phyloP scores from a whole-genome alignment of 257 asterid genomes.

The Echites panduratus region DNA sequence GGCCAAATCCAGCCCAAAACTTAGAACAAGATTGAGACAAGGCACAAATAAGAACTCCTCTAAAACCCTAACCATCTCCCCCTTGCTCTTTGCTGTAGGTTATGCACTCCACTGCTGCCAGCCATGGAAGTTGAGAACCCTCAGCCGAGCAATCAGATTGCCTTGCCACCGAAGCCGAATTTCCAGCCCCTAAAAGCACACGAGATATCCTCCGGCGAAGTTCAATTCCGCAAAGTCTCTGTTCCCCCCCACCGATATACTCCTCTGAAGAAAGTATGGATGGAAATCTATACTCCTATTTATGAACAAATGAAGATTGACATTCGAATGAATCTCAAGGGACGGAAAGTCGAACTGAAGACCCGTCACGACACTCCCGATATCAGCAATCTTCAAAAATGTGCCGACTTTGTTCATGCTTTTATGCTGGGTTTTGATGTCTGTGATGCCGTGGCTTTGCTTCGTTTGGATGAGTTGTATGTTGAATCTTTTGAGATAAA shows the following conservation, averaged over 20 bases:
- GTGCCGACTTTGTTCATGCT: slow-evolving; percentile 89
- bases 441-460: slow-evolving; percentile 59
- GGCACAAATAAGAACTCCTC: neutral
- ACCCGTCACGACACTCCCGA: slow-evolving; percentile 83
- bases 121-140: slow-evolving; percentile 45
- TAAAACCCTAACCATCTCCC: slow-evolving; percentile 3
- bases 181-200: slow-evolving; percentile 69
- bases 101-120: slow-evolving; percentile 6
- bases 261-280: slow-evolving; percentile 72
- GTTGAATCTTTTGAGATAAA: slow-evolving; percentile 83
- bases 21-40: neutral
- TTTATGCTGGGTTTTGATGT: slow-evolving; percentile 79
- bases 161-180: slow-evolving; percentile 44
- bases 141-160: slow-evolving; percentile 10
- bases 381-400: slow-evolving; percentile 75
- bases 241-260: slow-evolving; percentile 78
- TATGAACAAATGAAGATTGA: slow-evolving; percentile 75
- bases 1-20: neutral
- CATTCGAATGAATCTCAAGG: slow-evolving; percentile 78
- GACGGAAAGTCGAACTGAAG: slow-evolving; percentile 76
- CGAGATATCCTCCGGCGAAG: slow-evolving; percentile 64
- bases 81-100: no score
- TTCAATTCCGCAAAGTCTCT: slow-evolving; percentile 69
- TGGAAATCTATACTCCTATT: slow-evolving; percentile 71
- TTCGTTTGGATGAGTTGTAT: slow-evolving; percentile 75